phyloP scores from a whole-genome alignment of 805 yeast genomes.

The Hanseniaspora clermontiae region DNA sequence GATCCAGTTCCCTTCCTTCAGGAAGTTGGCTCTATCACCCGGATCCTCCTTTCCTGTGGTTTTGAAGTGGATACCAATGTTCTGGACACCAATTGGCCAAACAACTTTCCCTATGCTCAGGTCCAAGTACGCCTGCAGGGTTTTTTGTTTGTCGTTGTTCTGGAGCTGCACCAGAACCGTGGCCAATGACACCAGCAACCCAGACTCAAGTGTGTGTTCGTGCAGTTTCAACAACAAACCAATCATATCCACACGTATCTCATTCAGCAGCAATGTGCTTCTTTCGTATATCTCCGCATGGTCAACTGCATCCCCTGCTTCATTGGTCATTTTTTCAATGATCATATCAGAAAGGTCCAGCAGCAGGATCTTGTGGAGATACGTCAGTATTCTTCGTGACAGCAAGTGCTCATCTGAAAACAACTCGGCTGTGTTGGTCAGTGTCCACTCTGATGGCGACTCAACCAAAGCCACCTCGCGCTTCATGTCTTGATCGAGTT shows the following conservation, averaged over 20 bases:
- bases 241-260: slow-evolving; percentile 38
- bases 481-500: neutral
- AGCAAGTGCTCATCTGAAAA: neutral
- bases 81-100: slow-evolving; percentile 81
- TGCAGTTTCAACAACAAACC: slow-evolving; percentile 47
- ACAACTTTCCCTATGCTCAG: slow-evolving; percentile 78
- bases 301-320: neutral
- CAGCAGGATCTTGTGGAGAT: slow-evolving; percentile 3
- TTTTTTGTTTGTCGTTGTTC: slow-evolving; percentile 32
- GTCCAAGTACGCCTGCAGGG: slow-evolving; percentile 59
- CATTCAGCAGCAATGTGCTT: slow-evolving; percentile 20
- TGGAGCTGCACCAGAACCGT: slow-evolving; percentile 55
- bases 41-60: slow-evolving; percentile 27
- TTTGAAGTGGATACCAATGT: slow-evolving; percentile 61
- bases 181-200: slow-evolving; percentile 41
- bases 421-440: neutral
- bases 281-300: slow-evolving; percentile 17
- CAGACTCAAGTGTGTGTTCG: slow-evolving; percentile 28
- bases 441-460: neutral
- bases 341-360: neutral
- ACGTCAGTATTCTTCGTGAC: neutral
- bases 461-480: neutral
- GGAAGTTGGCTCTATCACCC: slow-evolving; percentile 47
- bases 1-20: slow-evolving; percentile 73
- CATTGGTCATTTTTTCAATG: neutral